Evolutionary conservation across 2,329 filamentous ascomycete genomes (phyloP).

Genomic region (Phialophora tarda): DNA sequence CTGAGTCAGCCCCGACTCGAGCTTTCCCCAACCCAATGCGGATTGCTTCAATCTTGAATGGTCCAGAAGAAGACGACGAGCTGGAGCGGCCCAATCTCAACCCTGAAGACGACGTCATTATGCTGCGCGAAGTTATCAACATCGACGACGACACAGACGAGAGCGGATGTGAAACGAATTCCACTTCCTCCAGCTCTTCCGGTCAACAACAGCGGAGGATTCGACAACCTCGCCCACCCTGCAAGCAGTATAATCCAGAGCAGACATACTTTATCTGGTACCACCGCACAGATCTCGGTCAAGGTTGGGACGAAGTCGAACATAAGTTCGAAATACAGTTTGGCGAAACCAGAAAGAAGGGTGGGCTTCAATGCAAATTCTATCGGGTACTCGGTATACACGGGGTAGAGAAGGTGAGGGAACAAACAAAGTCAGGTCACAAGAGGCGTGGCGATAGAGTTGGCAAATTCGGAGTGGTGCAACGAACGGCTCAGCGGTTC

Average conservation of each 20-base stretch:
- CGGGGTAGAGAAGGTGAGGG: constrained; percentile 52
- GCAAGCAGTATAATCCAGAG: constrained; percentile 55
- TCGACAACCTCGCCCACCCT: constrained; percentile 44
- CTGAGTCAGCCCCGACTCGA: neutral
- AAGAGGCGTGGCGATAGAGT: constrained; percentile 32
- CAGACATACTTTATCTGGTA: constrained; percentile 59
- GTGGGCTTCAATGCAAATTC: constrained; percentile 58
- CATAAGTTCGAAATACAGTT: constrained; percentile 54
- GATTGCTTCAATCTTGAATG: constrained; percentile 18
- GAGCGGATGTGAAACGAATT: neutral
- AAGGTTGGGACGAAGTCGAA: constrained; percentile 54
- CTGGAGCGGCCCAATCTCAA: neutral
- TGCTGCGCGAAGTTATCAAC: neutral
- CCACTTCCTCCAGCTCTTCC: neutral
- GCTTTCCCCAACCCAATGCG: constrained; percentile 7
- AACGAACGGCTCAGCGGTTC: constrained; percentile 48
- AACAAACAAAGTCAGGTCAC: constrained; percentile 43
- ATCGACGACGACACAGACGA: constrained; percentile 3
- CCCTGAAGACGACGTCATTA: neutral
- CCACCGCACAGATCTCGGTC: constrained; percentile 52
- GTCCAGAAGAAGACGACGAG: neutral
- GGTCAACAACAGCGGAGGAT: neutral
- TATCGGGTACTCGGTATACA: constrained; percentile 56
- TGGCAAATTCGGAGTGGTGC: constrained; percentile 49
- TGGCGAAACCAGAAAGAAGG: constrained; percentile 48